These are phyloP conservation scores for Talaromyces sp. DNA, from an alignment of 2,329 filamentous ascomycete genomes.

Conservation along the genomic window DNA sequence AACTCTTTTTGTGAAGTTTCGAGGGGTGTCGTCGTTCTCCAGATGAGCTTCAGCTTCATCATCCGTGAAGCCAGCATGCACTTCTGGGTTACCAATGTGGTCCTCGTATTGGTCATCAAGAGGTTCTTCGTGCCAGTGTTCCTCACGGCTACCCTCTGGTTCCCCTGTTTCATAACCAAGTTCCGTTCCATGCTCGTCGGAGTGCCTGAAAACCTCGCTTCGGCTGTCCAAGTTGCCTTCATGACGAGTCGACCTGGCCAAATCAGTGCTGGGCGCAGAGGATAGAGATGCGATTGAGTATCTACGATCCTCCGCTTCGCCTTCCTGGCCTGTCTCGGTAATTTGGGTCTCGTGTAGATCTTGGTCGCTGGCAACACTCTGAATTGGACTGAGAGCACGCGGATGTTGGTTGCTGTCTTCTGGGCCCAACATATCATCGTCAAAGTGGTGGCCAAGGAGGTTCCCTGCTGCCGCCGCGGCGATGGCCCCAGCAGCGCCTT, in stretches of 20 bases:
- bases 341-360: constrained; percentile 62
- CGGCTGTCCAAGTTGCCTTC: constrained; percentile 49
- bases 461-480: constrained; percentile 36
- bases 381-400: constrained; percentile 78
- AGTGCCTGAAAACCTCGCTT: constrained; percentile 44
- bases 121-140: constrained; percentile 19
- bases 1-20: constrained; percentile 64
- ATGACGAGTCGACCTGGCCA: constrained; percentile 51
- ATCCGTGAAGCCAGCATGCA: constrained; percentile 52
- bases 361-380: constrained; percentile 83
- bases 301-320: constrained; percentile 44
- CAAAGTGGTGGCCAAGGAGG: constrained; percentile 35
- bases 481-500: constrained; percentile 32
- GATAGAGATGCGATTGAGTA: constrained; percentile 56
- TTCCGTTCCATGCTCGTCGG: constrained; percentile 28
- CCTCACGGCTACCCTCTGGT: constrained; percentile 18
- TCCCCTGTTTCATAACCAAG: constrained; percentile 34
- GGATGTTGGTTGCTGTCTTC: constrained; percentile 51
- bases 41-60: constrained; percentile 35
- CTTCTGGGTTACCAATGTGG: not conserved
- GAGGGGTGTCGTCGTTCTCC: constrained; percentile 41
- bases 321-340: constrained; percentile 55
- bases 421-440: constrained; percentile 45
- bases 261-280: constrained; percentile 54
- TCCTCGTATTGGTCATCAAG: not conserved